Evolutionary conservation across 371 early-diverging fungal genomes (phyloP).

Genomic region (Mucor saturninus): DNA sequence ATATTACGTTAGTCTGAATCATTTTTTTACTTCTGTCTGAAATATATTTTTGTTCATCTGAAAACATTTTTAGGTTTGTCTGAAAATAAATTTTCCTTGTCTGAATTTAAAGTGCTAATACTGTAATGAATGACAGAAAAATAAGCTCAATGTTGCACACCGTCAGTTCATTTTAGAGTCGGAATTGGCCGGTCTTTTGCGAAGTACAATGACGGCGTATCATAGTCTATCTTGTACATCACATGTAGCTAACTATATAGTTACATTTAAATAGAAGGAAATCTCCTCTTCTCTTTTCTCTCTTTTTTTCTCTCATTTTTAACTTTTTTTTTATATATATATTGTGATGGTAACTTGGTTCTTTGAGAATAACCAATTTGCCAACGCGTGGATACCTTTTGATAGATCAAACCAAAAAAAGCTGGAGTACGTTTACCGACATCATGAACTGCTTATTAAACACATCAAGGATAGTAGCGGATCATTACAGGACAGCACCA

Average conservation of each 20-base stretch:
- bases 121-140: slow-evolving; percentile 6
- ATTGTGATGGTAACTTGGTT: slow-evolving; percentile 38
- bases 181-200: slow-evolving; percentile 10
- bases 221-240: neutral
- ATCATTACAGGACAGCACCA: neutral
- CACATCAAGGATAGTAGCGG: neutral
- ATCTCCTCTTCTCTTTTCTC: neutral
- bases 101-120: too few relatives aligned
- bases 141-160: neutral
- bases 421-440: slow-evolving; percentile 41
- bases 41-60: too few relatives aligned
- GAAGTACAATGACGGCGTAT: slow-evolving; percentile 9
- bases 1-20: too few relatives aligned
- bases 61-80: too few relatives aligned
- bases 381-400: slow-evolving; percentile 47
- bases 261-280: neutral
- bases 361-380: slow-evolving; percentile 43
- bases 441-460: slow-evolving; percentile 32
- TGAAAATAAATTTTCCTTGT: too few relatives aligned
- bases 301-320: neutral
- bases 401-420: slow-evolving; percentile 43
- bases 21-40: too few relatives aligned
- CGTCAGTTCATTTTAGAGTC: neutral
- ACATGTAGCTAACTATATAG: slow-evolving; percentile 5
- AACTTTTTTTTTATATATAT: neutral